Evolutionary conservation across 192 early-diverging fungal species (phyloP).

Genomic region (Mortierella antarctica): DNA sequence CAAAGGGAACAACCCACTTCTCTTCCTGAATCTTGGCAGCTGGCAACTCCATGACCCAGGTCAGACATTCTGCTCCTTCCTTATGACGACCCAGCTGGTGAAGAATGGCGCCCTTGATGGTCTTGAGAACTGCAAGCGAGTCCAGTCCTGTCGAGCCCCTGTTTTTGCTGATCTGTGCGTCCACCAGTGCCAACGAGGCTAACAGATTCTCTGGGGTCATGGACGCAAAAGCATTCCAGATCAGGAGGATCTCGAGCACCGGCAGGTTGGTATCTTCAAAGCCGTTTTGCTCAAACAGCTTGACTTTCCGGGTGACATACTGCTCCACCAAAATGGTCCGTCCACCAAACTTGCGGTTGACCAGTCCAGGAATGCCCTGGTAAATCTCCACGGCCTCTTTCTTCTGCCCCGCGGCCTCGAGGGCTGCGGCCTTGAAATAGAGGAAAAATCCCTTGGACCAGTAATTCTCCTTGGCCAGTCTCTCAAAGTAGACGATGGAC

Average conservation of each 20-base stretch:
- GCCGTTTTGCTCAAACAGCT: constrained; percentile 57
- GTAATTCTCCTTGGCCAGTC: constrained; percentile 54
- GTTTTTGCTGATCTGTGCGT: constrained; percentile 39
- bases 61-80: constrained; percentile 52
- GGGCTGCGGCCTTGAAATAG: constrained; percentile 56
- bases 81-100: constrained; percentile 54
- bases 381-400: constrained; percentile 79
- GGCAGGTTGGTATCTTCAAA: constrained; percentile 61
- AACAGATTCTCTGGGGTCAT: constrained; percentile 55
- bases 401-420: constrained; percentile 67
- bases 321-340: constrained; percentile 57
- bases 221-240: constrained; percentile 61
- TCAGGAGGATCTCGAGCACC: constrained; percentile 59
- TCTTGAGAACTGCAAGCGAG: constrained; percentile 51
- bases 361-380: constrained; percentile 56
- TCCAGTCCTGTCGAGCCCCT: constrained; percentile 44
- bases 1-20: constrained; percentile 63
- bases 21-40: constrained; percentile 46
- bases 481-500: constrained; percentile 51
- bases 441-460: constrained; percentile 60
- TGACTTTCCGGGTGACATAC: constrained; percentile 59
- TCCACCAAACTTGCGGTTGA: constrained; percentile 57
- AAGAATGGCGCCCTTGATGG: constrained; percentile 60
- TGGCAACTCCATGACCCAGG: constrained; percentile 61
- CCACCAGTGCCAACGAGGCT: constrained; percentile 39